Percentiles rank a stretch among this genome's conserved stretches.
These are phyloP conservation scores for Recurvomyces mirabilis DNA, from an alignment of 495 filamentous ascomycete species.

Conservation along the genomic window DNA sequence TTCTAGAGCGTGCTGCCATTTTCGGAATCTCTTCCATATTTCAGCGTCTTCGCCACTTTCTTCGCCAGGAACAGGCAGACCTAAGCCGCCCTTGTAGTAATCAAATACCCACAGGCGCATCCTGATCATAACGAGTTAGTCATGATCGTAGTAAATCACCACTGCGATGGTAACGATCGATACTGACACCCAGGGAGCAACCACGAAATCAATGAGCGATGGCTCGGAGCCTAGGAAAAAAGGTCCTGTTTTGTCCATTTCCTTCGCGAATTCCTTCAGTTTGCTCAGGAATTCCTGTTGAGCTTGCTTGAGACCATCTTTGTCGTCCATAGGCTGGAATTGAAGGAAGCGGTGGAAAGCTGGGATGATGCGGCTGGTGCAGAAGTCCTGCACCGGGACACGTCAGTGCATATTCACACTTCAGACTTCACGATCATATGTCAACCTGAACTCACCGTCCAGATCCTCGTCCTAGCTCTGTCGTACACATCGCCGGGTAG, in stretches of 20 bases:
- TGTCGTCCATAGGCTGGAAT: constrained; percentile 37
- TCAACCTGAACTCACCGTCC: too few relatives aligned
- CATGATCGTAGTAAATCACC: not conserved
- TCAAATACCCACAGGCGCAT: constrained; percentile 59
- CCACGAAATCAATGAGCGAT: constrained; percentile 49
- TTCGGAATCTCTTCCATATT: constrained; percentile 52
- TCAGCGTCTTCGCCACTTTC: constrained; percentile 35
- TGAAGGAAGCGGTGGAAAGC: constrained; percentile 55
- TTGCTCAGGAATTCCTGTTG: constrained; percentile 39
- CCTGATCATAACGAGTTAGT: not conserved
- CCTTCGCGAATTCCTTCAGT: constrained; percentile 44
- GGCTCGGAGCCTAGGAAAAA: constrained; percentile 52
- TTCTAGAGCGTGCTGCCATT: constrained; percentile 47
- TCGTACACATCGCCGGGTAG: constrained; percentile 47
- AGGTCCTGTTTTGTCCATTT: constrained; percentile 48
- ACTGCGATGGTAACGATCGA: too few relatives aligned
- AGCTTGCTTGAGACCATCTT: constrained; percentile 33
- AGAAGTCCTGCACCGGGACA: too few relatives aligned
- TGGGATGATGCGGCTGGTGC: constrained; percentile 51
- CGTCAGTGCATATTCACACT: too few relatives aligned
- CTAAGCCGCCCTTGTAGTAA: constrained; percentile 55
- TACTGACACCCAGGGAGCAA: constrained; percentile 53
- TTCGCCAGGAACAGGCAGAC: too few relatives aligned
- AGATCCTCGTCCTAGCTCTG: constrained; percentile 49
- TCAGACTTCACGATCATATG: too few relatives aligned